A percentile compares a stretch with the other conserved stretches of the same genome.
Conservation (phyloP, 176 grass and related monocot genomes). For the Triticum timopheevii region DNA sequence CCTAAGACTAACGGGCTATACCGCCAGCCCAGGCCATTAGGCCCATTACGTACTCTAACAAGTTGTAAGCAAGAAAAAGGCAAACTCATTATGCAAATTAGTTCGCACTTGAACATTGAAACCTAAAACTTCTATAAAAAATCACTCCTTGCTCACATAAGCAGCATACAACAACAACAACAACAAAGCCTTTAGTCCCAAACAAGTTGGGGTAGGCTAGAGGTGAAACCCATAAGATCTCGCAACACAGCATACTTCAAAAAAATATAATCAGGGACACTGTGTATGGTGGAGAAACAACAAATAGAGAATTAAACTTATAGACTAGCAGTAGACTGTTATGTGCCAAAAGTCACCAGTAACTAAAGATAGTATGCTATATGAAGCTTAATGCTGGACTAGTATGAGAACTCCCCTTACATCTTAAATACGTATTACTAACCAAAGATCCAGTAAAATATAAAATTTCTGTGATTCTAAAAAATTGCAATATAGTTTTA, state of each 20-base stretch:
- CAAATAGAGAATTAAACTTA: not conserved
- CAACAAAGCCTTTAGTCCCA: too few relatives aligned
- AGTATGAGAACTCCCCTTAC: not conserved
- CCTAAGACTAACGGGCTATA: too few relatives aligned
- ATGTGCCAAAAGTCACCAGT: not conserved
- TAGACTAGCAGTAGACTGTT: not conserved
- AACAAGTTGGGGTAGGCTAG: too few relatives aligned
- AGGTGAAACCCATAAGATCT: too few relatives aligned
- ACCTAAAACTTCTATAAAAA: not conserved
- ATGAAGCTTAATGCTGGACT: slow-evolving; percentile 8
- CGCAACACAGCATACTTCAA: not conserved
- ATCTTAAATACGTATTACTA: not conserved
- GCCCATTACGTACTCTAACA: not conserved
- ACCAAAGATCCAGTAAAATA: not conserved
- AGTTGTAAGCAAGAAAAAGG: not conserved
- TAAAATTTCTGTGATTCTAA: not conserved
- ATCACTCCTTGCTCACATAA: not conserved
- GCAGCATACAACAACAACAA: not conserved
- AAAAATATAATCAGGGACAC: not conserved
- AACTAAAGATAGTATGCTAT: not conserved
- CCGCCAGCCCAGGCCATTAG: too few relatives aligned
- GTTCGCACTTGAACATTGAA: not conserved
- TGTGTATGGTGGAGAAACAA: not conserved
- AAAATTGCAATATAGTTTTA: not conserved
- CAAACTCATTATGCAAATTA: not conserved